These are phyloP conservation scores for Populus nigra DNA, from an alignment of 345 rosid genomes.

Conservation along the genomic window DNA sequence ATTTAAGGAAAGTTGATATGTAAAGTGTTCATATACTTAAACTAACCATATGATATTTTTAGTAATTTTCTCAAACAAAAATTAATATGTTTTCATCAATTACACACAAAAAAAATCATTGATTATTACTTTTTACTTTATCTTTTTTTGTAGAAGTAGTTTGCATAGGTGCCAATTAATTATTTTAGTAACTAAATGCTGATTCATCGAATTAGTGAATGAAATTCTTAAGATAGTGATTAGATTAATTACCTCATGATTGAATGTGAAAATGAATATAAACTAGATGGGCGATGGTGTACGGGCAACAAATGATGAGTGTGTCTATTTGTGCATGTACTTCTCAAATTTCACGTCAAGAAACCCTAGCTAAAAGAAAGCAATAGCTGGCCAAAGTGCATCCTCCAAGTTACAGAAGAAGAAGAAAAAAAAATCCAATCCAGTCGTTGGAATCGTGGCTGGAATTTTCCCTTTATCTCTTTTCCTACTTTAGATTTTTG, in stretches of 20 bases:
- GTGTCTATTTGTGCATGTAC: slow-evolving; percentile 20
- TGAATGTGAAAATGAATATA: too few species aligned
- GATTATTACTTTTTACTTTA: too few species aligned
- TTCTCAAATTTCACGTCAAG: slow-evolving; percentile 20
- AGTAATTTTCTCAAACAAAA: too few species aligned
- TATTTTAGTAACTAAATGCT: too few species aligned
- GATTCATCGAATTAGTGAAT: too few species aligned
- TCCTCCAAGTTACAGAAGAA: slow-evolving; percentile 12
- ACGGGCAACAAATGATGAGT: not conserved
- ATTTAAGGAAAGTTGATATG: too few species aligned
- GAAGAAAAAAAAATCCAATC: not conserved
- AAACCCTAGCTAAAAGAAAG: slow-evolving; percentile 20
- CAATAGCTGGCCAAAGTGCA: slow-evolving; percentile 15
- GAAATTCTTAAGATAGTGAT: not conserved
- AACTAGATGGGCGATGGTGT: not conserved
- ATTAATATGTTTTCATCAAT: too few species aligned
- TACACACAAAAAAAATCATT: too few species aligned
- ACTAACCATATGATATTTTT: too few species aligned
- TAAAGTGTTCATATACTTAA: too few species aligned
- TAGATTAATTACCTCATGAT: not conserved
- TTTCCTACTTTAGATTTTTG: slow-evolving; percentile 28
- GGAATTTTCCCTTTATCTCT: slow-evolving; percentile 39
- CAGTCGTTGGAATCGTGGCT: slow-evolving; percentile 40
- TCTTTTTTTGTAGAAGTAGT: too few species aligned
- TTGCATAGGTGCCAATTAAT: not conserved